Evolutionary conservation across 495 filamentous ascomycete species (phyloP), one percentile per base, ranked within the genome.

Genomic region (Penicillium canariense): DNA sequence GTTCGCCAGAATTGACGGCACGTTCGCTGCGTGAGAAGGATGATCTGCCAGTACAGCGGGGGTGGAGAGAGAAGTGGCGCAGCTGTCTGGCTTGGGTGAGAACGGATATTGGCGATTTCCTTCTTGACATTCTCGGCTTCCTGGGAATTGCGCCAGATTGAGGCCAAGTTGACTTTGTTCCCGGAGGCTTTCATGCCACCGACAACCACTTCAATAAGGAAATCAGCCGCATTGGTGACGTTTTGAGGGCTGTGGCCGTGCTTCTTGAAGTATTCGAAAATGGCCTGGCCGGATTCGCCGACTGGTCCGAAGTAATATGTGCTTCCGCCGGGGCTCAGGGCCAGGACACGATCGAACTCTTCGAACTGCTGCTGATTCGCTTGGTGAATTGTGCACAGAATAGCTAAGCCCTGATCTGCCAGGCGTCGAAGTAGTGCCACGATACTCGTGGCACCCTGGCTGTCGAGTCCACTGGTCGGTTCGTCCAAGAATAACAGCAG

Each of bases 121-220:
- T 81, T 78, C 69, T 88, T 90, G 47, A 84, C 74, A 30, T 81
- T 73, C 14, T 81, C 79, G 20, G 87, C 79, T 62, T 94, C 89
- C n/a, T 81, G 77, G 3, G 84, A 88, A 18, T 85, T 80, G n/a
- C 66, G 74, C 87, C 87, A 96, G 47, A 95, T 80, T 44, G 88
- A 85, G 14, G 78, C 83, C 90, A 90, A 95, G 66, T 92, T 73
- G 46, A 77, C 82, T 17, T 79, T 73, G 59, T 84, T 80, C 14
- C 84, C 83, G 23, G 88, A 79, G 4, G 84, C 74, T 25, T 83
- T 75, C 57, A 82, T 81, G 35, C 89, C 88, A 30, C 87, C 87
- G 26, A 90, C 90, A 17, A 94, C 87, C 1, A 87, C 84, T 54
- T 96, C 91, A n/a, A 96, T 83, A 77, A 96, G 90, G 68, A 82